Conservation (phyloP, 345 rosid species). For the Citrus medica region DNA sequence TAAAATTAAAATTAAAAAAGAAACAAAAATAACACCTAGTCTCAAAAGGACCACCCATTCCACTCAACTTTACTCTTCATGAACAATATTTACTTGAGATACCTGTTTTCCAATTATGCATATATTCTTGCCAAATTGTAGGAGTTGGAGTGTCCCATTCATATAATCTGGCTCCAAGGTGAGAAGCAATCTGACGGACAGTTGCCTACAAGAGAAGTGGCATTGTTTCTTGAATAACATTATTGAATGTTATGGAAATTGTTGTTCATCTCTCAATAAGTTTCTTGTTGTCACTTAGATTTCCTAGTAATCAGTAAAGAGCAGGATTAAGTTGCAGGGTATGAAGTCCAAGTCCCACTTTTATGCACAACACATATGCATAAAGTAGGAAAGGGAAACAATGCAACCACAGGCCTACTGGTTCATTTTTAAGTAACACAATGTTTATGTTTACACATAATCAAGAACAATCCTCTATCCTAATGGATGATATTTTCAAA, state of each 20-base stretch:
- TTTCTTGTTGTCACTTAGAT: no score
- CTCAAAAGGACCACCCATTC: not conserved
- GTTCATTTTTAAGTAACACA: not conserved
- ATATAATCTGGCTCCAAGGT: slow-evolving; percentile 61
- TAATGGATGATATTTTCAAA: not conserved
- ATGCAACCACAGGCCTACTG: not conserved
- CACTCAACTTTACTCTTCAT: not conserved
- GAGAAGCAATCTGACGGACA: slow-evolving; percentile 63
- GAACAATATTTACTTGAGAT: slow-evolving; percentile 12
- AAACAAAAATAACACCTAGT: not conserved
- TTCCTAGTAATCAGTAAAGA: not conserved
- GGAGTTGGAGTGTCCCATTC: slow-evolving; percentile 98
- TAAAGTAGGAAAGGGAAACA: not conserved
- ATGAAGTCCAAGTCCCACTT: not conserved
- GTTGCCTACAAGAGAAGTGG: slow-evolving; percentile 48
- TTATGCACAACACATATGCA: not conserved
- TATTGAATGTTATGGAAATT: not conserved
- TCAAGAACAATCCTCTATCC: not conserved
- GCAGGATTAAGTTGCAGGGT: not conserved
- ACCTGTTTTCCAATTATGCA: slow-evolving; percentile 71
- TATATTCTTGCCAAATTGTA: slow-evolving; percentile 87
- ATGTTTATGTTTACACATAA: not conserved
- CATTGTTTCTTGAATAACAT: not conserved
- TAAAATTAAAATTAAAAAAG: no score
- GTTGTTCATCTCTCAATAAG: not conserved